Percentiles rank a stretch among this genome's conserved stretches.
These are phyloP conservation scores for Metschnikowia lunata DNA, from an alignment of 805 yeast species.

Conservation along the genomic window DNA sequence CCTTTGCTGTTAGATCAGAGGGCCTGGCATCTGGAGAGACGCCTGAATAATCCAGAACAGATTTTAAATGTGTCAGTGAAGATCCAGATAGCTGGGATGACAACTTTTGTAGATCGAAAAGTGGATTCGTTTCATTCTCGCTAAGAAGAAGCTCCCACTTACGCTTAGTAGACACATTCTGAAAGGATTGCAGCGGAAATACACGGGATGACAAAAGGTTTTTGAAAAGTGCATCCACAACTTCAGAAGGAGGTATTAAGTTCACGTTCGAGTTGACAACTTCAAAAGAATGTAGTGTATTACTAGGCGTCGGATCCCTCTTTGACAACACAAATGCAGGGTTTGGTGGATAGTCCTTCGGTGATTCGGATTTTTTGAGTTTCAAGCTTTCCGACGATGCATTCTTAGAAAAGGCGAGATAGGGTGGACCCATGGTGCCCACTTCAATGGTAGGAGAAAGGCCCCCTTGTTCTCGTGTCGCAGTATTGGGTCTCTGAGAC, in stretches of 20 bases:
- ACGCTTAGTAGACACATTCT: slow-evolving; percentile 30
- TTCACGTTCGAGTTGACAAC: slow-evolving; percentile 28
- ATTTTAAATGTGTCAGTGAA: not conserved
- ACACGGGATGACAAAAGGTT: slow-evolving; percentile 34
- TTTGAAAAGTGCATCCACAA: slow-evolving; percentile 40
- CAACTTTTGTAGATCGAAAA: slow-evolving; percentile 31
- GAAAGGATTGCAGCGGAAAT: slow-evolving; percentile 32
- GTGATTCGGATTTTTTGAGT: not conserved
- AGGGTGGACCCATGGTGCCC: slow-evolving; percentile 7
- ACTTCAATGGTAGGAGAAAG: slow-evolving; percentile 4
- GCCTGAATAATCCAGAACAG: not conserved
- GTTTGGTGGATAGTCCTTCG: not conserved
- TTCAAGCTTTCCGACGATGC: not conserved
- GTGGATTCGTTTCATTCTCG: slow-evolving; percentile 36
- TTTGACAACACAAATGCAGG: slow-evolving; percentile 5
- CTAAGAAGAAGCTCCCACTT: slow-evolving; percentile 43
- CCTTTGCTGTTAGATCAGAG: not conserved
- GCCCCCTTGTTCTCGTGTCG: not conserved
- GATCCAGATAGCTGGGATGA: slow-evolving; percentile 11
- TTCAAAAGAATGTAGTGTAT: slow-evolving; percentile 33
- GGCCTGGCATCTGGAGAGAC: not conserved
- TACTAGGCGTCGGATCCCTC: slow-evolving; percentile 2
- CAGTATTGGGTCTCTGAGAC: not conserved
- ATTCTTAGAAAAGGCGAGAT: not conserved
- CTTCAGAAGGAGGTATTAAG: slow-evolving; percentile 31